phyloP scores from a whole-genome alignment of 176 grass and related monocot species.

The Juncus inflexus region DNA sequence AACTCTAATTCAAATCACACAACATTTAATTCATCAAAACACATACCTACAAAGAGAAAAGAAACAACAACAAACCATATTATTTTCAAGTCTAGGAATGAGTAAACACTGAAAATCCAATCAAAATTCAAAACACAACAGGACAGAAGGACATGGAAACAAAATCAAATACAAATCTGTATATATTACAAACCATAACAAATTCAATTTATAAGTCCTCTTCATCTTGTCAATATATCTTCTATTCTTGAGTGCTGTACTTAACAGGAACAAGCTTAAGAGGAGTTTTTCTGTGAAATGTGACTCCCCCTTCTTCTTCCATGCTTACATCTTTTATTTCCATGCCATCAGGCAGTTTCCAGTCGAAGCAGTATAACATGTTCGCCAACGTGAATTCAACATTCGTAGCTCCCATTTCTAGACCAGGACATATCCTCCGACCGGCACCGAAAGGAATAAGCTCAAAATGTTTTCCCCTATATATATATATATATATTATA shows the following conservation, averaged over 20 bases:
- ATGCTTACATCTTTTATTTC: slow-evolving; percentile 27
- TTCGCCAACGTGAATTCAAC: slow-evolving; percentile 36
- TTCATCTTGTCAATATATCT: neutral
- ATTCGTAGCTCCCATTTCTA: slow-evolving; percentile 35
- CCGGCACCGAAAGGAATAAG: slow-evolving; percentile 37
- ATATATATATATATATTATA: neutral
- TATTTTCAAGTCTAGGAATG: no score
- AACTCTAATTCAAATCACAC: no score
- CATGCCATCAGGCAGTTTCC: slow-evolving; percentile 28
- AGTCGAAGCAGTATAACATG: slow-evolving; percentile 32
- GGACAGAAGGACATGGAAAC: neutral
- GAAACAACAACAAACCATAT: no score
- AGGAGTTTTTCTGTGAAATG: slow-evolving; percentile 26
- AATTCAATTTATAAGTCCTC: no score
- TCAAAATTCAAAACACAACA: no score
- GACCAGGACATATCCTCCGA: slow-evolving; percentile 31
- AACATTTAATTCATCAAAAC: no score
- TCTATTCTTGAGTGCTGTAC: neutral
- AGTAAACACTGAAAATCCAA: no score
- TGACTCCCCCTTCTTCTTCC: slow-evolving; percentile 37
- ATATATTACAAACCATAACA: no score
- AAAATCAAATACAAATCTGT: no score
- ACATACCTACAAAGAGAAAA: no score
- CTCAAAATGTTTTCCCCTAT: slow-evolving; percentile 39
- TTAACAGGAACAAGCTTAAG: slow-evolving; percentile 33